These are phyloP conservation scores for Tarenaya hassleriana DNA, from an alignment of 345 rosid genomes.

Conservation along the genomic window DNA sequence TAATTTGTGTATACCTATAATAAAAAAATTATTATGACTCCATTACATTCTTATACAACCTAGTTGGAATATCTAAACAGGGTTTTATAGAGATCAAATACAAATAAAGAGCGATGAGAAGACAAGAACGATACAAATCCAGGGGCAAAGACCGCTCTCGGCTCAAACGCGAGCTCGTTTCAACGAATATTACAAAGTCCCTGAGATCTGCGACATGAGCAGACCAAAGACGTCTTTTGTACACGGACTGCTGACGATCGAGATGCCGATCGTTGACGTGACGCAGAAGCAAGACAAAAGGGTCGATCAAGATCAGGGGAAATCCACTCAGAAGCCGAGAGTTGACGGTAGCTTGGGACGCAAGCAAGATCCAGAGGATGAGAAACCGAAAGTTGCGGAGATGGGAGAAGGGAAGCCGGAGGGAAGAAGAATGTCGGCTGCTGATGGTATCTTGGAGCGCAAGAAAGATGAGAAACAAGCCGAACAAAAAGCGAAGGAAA, in stretches of 20 bases:
- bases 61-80: conserved; percentile 11
- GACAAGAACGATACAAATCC: conserved; percentile 20
- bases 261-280: conserved; percentile 15
- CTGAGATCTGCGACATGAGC: conserved; percentile 21
- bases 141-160: conserved; percentile 32
- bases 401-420: conserved; percentile 6
- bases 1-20: too few species aligned
- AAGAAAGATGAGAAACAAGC: conserved; percentile 6
- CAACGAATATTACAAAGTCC: conserved; percentile 28
- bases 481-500: conserved; percentile 6
- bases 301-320: conserved; percentile 17
- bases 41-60: not conserved
- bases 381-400: not conserved
- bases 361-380: conserved; percentile 14
- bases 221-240: conserved; percentile 18
- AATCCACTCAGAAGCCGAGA: conserved; percentile 9
- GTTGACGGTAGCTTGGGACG: conserved; percentile 10
- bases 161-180: conserved; percentile 29
- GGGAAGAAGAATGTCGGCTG: not conserved
- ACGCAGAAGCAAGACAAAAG: conserved; percentile 10
- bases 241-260: conserved; percentile 27
- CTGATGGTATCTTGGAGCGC: conserved; percentile 14
- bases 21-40: not conserved
- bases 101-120: conserved; percentile 22
- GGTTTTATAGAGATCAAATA: conserved; percentile 30